Percentiles rank a stretch among this genome's conserved stretches.
These are phyloP conservation scores for Nitzschia putrida DNA, from an alignment of 108 stramenopile species.

Conservation along the genomic window DNA sequence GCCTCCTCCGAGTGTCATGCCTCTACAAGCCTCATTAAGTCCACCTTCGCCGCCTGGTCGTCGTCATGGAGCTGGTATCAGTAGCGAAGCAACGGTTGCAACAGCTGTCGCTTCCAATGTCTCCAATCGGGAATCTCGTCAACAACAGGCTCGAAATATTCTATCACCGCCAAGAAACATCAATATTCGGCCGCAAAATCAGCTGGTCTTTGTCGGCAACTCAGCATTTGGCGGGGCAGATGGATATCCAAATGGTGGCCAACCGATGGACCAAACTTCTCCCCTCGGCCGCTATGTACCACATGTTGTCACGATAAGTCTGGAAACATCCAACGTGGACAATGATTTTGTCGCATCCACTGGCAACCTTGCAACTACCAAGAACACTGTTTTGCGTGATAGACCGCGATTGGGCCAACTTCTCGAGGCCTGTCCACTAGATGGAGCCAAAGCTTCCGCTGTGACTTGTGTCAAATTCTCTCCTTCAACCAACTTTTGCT, in stretches of 20 bases:
- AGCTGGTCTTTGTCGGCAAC: not conserved
- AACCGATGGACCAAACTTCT: not conserved
- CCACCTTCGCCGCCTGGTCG: conserved; percentile 61
- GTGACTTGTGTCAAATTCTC: conserved; percentile 95
- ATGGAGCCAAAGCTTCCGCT: conserved; percentile 72
- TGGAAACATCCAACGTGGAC: conserved; percentile 56
- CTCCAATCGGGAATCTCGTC: not conserved
- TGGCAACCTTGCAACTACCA: not conserved
- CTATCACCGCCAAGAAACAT: not conserved
- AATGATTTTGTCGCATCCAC: not conserved
- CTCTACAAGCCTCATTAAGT: conserved; percentile 8
- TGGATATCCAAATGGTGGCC: not conserved
- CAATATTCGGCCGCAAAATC: not conserved
- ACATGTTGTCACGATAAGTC: conserved; percentile 76
- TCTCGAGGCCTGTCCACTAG: conserved; percentile 76
- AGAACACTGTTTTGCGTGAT: not conserved
- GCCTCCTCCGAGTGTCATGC: conserved; percentile 31
- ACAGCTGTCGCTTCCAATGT: no score
- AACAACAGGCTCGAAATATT: not conserved
- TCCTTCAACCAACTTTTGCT: conserved; percentile 87
- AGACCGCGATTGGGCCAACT: conserved; percentile 74
- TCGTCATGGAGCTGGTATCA: conserved; percentile 36
- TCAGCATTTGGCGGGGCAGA: no score
- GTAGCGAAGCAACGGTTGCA: not conserved
- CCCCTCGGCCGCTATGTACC: conserved; percentile 75